Evolutionary conservation across 805 yeast species (phyloP), one percentile per base, ranked within the genome.

Genomic region (Nakazawaea ernobii): DNA sequence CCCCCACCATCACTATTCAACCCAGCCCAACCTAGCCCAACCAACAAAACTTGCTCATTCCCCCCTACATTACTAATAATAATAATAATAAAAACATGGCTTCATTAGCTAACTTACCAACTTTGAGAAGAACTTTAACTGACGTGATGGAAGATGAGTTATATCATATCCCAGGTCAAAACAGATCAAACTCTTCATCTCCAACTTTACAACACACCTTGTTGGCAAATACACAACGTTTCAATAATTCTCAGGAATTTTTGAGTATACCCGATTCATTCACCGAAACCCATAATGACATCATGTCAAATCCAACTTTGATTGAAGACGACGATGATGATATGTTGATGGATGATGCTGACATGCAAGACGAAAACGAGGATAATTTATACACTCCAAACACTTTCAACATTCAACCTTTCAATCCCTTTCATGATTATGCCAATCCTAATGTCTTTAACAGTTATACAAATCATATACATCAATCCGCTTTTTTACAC

Each of bases 61-160:
- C 33, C 33, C 11, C 15, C 36, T 4, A 8, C 36, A 33, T 13
- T 17, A 33, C 4, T 15, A 33, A 4, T 15, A 33, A 14, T 15
- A 6, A n/a, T 15, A 33, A 33, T 9, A 39, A 32, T 13, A 39
- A 7, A 27, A 45, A 42, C n/a, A 75, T 75, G 80, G 68, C 79
- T 20, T 75, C 80, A 13, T 59, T 71, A 46, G 74, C 77, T n/a
- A 54, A 67, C 20, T 68, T 74, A 49, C 83, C 82, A 26, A 61
- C 66, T 13, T 63, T 75, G 36, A 74, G 76, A 59, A 73, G 80
- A 54, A 69, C 83, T 17, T 59, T 77, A 46, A 75, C 80, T 14
- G 84, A 79, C 52, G 74, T 78, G 17, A 71, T 78, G 72, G 84
- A 79, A 52, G 84, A 80, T 47, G 85, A 79, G 50, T 62, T 79